phyloP scores from a whole-genome alignment of 2,329 filamentous ascomycete genomes.

The Aspergillus clavatus region DNA sequence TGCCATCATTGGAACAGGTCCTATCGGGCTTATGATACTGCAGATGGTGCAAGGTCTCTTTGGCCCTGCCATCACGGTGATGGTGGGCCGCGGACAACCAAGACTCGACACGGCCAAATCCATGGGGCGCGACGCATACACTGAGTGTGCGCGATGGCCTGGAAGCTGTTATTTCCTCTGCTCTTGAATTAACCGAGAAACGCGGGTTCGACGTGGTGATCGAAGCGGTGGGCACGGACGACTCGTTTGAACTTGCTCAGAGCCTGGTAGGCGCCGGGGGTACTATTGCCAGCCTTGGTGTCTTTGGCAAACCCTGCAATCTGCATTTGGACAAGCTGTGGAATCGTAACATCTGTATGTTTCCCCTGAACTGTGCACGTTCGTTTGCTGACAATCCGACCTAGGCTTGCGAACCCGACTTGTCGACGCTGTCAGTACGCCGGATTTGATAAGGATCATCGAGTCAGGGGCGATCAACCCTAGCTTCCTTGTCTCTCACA shows the following conservation, averaged over 20 bases:
- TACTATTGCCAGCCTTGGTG: slow-evolving; percentile 51
- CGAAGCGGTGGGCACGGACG: slow-evolving; percentile 51
- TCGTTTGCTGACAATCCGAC: background rate
- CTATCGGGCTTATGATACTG: slow-evolving; percentile 48
- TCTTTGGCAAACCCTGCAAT: slow-evolving; percentile 47
- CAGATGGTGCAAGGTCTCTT: slow-evolving; percentile 50
- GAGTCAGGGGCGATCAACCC: slow-evolving; percentile 6
- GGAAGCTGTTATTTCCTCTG: slow-evolving; percentile 28
- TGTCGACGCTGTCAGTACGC: background rate
- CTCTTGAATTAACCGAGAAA: slow-evolving; percentile 40
- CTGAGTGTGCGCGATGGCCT: slow-evolving; percentile 36
- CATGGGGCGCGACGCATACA: slow-evolving; percentile 44
- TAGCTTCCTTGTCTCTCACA: slow-evolving; percentile 10
- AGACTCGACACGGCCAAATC: slow-evolving; percentile 44
- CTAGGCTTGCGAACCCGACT: background rate
- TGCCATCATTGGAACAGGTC: slow-evolving; percentile 50
- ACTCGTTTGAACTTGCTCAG: slow-evolving; percentile 49
- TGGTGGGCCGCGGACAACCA: slow-evolving; percentile 46
- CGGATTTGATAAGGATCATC: background rate
- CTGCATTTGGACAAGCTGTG: slow-evolving; percentile 50
- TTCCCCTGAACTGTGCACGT: background rate
- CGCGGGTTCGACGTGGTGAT: slow-evolving; percentile 53
- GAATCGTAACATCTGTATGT: slow-evolving; percentile 47
- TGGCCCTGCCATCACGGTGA: slow-evolving; percentile 44
- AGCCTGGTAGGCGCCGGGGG: slow-evolving; percentile 49